phyloP scores from a whole-genome alignment of 768 basidiomycete genomes.

The Sarcodon sp. region DNA sequence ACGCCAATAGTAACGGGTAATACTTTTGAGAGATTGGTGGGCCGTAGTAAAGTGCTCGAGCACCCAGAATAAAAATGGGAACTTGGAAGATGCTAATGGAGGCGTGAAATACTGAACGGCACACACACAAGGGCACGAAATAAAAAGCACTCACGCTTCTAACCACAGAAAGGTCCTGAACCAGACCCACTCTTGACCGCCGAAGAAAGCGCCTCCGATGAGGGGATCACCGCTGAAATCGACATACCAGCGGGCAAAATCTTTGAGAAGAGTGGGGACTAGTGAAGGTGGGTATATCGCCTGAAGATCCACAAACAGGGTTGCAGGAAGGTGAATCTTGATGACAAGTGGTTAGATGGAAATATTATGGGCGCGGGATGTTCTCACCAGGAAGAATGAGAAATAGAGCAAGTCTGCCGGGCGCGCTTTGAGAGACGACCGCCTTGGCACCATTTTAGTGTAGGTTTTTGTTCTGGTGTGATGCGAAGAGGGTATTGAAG shows the following conservation, averaged over 20 bases:
- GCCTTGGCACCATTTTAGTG: background rate
- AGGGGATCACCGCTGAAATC: conserved; percentile 55
- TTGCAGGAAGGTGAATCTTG: conserved; percentile 55
- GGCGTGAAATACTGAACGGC: background rate
- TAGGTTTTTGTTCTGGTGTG: too few species aligned
- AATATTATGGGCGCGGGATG: background rate
- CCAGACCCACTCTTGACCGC: conserved; percentile 31
- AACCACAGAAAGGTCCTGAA: conserved; percentile 51
- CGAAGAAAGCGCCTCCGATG: conserved; percentile 32
- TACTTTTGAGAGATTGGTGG: conserved; percentile 29
- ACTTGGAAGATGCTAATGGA: conserved; percentile 51
- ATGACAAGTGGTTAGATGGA: background rate
- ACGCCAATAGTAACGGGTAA: conserved; percentile 55
- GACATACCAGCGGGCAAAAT: conserved; percentile 38
- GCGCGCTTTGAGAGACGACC: conserved; percentile 33
- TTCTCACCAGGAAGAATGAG: conserved; percentile 48
- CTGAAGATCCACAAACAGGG: conserved; percentile 62
- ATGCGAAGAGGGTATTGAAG: too few species aligned
- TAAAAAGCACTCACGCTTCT: conserved; percentile 37
- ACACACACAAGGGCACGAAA: background rate
- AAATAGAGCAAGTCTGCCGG: conserved; percentile 62
- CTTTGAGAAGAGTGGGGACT: conserved; percentile 33
- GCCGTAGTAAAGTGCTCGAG: conserved; percentile 47
- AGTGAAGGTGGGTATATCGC: conserved; percentile 40
- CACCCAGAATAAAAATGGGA: conserved; percentile 66